Percentiles rank a stretch among this genome's conserved stretches.
Conservation (phyloP, 139 green algal genomes). For the Chlamydomonas sp. region DNA sequence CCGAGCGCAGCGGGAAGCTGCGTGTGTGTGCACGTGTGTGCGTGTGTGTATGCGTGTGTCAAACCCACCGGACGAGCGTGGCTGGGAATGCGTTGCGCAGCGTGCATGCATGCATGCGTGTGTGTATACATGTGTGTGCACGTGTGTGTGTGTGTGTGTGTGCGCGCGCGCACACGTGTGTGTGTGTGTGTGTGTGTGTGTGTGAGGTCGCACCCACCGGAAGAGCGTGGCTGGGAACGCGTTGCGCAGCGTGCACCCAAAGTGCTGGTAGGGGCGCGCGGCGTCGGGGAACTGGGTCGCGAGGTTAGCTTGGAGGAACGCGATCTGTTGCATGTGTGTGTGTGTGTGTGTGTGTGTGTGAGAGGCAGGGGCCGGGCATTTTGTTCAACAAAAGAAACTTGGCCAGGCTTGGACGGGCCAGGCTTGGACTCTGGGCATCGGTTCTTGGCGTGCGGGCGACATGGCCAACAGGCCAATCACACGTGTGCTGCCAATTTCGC, state of each 20-base stretch:
- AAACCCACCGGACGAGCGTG: background rate
- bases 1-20: conserved; percentile 59
- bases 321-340: too few species aligned
- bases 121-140: background rate
- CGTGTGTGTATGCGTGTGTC: background rate
- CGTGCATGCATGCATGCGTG: conserved; percentile 46
- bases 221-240: conserved; percentile 6
- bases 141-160: background rate
- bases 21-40: background rate
- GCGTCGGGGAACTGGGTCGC: conserved; percentile 67
- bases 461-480: too few species aligned
- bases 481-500: too few species aligned
- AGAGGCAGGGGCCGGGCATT: too few species aligned
- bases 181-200: background rate
- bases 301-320: conserved; percentile 47
- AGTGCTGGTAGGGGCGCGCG: conserved; percentile 54
- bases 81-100: conserved; percentile 21
- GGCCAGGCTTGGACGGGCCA: too few species aligned
- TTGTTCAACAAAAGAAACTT: too few species aligned
- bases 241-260: conserved; percentile 51
- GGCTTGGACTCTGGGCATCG: too few species aligned
- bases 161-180: background rate
- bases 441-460: too few species aligned
- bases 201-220: too few species aligned
- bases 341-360: too few species aligned